A percentile compares a stretch with the other conserved stretches of the same genome.
Evolutionary conservation across 805 yeast species (phyloP).

Genomic region (Candida arabinofermentans): DNA sequence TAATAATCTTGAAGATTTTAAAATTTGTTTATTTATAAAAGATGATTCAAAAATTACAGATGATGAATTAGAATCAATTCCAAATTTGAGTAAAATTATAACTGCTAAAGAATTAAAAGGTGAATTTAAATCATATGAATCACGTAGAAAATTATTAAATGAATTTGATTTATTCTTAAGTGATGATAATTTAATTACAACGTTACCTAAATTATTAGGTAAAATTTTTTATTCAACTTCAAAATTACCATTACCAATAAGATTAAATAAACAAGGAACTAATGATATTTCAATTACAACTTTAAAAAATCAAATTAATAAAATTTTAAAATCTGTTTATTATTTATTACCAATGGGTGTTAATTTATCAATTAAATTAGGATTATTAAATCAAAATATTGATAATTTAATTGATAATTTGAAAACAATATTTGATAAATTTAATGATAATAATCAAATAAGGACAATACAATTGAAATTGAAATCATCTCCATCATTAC

Average conservation of each 20-base stretch:
- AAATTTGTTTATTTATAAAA: conserved; percentile 64
- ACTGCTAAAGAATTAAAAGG: conserved; percentile 75
- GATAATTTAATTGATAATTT: conserved; percentile 59
- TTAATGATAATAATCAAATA: conserved; percentile 38
- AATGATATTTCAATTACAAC: conserved; percentile 41
- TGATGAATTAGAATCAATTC: conserved; percentile 46
- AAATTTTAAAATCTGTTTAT: conserved; percentile 53
- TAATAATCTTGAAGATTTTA: conserved; percentile 40
- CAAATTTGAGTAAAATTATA: conserved; percentile 51
- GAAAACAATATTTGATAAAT: conserved; percentile 45
- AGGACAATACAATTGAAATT: conserved; percentile 66
- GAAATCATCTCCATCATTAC: conserved; percentile 73
- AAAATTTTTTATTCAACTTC: conserved; percentile 61
- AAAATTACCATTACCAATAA: conserved; percentile 68
- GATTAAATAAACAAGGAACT: conserved; percentile 33
- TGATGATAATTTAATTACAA: conserved; percentile 76
- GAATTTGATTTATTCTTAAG: conserved; percentile 76
- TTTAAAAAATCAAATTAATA: conserved; percentile 54
- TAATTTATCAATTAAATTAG: conserved; percentile 62
- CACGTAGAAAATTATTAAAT: conserved; percentile 67
- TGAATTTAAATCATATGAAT: conserved; percentile 83
- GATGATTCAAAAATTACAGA: conserved; percentile 50
- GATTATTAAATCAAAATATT: conserved; percentile 44
- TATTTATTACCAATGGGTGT: conserved; percentile 72
- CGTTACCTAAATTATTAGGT: conserved; percentile 81